Evolutionary conservation across 768 basidiomycete species (phyloP).

Genomic region (Strobilomyces dryophilus): DNA sequence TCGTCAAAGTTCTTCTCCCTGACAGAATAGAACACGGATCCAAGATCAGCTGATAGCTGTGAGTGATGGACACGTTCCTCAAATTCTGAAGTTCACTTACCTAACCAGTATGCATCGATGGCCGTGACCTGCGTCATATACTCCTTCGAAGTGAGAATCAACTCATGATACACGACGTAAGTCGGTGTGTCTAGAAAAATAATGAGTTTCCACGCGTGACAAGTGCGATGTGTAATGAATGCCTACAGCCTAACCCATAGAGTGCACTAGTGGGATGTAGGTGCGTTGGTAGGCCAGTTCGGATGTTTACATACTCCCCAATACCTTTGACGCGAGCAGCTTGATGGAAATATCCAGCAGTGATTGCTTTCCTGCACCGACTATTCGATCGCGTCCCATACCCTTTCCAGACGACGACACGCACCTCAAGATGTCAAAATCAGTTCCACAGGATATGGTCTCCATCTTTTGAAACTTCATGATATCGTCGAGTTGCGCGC

Average conservation of each 20-base stretch:
- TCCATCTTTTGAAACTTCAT: constrained; percentile 99
- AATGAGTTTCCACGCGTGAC: background rate
- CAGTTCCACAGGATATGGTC: constrained; percentile 84
- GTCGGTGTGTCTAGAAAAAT: constrained; percentile 75
- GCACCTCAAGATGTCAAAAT: constrained; percentile 85
- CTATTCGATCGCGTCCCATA: background rate
- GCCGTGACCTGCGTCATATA: constrained; percentile 99
- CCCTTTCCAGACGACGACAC: constrained; percentile 12
- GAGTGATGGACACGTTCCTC: constrained; percentile 1
- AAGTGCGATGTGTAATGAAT: background rate
- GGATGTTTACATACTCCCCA: constrained; percentile 96
- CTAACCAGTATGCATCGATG: constrained; percentile 96
- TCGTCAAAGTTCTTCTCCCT: constrained; percentile 98
- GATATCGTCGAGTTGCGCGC: constrained; percentile 94
- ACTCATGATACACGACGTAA: constrained; percentile 95
- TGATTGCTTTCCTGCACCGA: constrained; percentile 80
- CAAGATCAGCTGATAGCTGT: constrained; percentile 69
- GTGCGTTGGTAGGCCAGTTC: constrained; percentile 92
- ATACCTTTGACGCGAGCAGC: constrained; percentile 98
- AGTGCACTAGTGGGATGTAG: constrained; percentile 95
- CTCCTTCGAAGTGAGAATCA: constrained; percentile 91
- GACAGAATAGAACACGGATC: constrained; percentile 95
- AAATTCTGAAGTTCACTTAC: constrained; percentile 37
- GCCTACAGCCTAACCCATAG: constrained; percentile 91
- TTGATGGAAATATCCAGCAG: constrained; percentile 98